phyloP scores from a whole-genome alignment of 768 basidiomycete genomes.

The Hericium coralloides region DNA sequence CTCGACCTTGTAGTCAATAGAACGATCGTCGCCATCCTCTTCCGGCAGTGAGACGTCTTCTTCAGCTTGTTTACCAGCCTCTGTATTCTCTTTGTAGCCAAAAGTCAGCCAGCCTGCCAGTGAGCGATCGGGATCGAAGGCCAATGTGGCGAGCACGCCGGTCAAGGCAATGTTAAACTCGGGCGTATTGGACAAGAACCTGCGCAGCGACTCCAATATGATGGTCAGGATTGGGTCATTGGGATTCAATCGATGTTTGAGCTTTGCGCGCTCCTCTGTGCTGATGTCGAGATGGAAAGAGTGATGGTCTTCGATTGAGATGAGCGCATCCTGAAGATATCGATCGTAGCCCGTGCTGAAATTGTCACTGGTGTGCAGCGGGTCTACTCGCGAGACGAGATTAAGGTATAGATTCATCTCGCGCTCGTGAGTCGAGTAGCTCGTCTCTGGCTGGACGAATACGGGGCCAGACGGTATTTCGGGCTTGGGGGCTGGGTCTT shows the following conservation, averaged over 20 bases:
- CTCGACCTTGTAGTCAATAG: conserved; percentile 68
- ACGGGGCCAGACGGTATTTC: conserved; percentile 22
- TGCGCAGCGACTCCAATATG: conserved; percentile 60
- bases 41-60: conserved; percentile 19
- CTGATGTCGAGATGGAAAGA: conserved; percentile 43
- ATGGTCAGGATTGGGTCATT: conserved; percentile 68
- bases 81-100: conserved; percentile 32
- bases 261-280: conserved; percentile 28
- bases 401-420: conserved; percentile 77
- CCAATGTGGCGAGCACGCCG: conserved; percentile 70
- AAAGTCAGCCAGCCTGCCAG: conserved; percentile 87
- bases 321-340: conserved; percentile 70
- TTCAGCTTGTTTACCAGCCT: conserved; percentile 10
- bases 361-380: conserved; percentile 54
- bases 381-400: conserved; percentile 71
- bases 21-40: conserved; percentile 69
- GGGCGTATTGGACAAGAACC: conserved; percentile 80
- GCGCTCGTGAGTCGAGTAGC: conserved; percentile 72
- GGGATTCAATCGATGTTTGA: conserved; percentile 70
- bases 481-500: conserved; percentile 6
- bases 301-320: conserved; percentile 55
- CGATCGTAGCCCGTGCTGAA: conserved; percentile 84
- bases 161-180: conserved; percentile 87
- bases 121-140: conserved; percentile 79
- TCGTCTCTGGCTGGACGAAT: conserved; percentile 60